phyloP scores from a whole-genome alignment of 2,329 filamentous ascomycete species.

The Fusarium mundagurra region DNA sequence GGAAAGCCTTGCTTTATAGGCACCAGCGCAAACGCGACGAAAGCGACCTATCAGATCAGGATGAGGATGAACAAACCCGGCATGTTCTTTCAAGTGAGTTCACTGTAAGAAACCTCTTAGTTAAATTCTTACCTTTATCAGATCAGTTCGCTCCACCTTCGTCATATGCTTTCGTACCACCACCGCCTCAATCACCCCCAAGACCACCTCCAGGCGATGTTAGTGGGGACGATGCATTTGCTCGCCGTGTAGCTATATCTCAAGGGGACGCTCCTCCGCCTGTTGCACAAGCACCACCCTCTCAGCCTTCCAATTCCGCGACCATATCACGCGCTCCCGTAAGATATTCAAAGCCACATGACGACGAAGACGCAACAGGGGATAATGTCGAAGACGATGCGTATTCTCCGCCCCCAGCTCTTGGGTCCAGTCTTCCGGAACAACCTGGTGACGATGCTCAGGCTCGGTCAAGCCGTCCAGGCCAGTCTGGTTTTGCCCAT shows the following conservation, averaged over 20 bases:
- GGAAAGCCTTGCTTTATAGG: slow-evolving; percentile 83
- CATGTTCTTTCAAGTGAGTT: slow-evolving; percentile 48
- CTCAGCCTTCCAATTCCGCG: slow-evolving; percentile 56
- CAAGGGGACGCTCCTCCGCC: slow-evolving; percentile 50
- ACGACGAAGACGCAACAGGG: slow-evolving; percentile 47
- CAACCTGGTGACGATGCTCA: slow-evolving; percentile 49
- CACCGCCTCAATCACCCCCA: slow-evolving; percentile 60
- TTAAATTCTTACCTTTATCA: slow-evolving; percentile 44
- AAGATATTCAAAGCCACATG: slow-evolving; percentile 64
- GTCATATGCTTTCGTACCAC: slow-evolving; percentile 66
- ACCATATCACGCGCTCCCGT: slow-evolving; percentile 83
- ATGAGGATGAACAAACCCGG: slow-evolving; percentile 49
- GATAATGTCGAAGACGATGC: slow-evolving; percentile 55
- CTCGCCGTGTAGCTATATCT: slow-evolving; percentile 68
- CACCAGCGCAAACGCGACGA: slow-evolving; percentile 64
- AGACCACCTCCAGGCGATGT: slow-evolving; percentile 63
- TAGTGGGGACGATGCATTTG: slow-evolving; percentile 76
- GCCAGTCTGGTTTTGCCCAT: slow-evolving; percentile 85
- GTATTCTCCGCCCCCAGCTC: slow-evolving; percentile 58
- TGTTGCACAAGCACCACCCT: slow-evolving; percentile 47
- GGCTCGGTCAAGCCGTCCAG: slow-evolving; percentile 72
- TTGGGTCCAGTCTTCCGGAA: slow-evolving; percentile 55
- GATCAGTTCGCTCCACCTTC: slow-evolving; percentile 70
- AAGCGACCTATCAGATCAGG: slow-evolving; percentile 51
- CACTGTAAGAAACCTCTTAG: background rate